Conservation (phyloP, 176 grass and related monocot genomes). For the Typha latifolia region DNA sequence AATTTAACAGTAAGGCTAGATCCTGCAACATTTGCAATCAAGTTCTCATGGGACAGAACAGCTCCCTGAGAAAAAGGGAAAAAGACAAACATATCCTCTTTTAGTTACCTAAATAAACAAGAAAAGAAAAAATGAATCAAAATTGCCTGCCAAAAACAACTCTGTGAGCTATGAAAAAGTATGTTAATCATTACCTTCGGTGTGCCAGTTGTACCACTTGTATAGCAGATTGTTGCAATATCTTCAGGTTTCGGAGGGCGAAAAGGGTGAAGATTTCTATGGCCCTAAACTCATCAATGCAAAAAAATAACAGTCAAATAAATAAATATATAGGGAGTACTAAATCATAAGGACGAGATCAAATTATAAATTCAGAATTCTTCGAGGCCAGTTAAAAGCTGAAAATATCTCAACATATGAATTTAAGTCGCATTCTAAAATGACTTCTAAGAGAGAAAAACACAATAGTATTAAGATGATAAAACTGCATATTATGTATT, state of each 20-base stretch:
- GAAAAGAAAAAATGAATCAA: constrained; percentile 10
- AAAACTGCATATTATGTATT: too few species aligned
- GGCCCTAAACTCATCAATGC: constrained; percentile 44
- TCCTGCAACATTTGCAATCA: constrained; percentile 88
- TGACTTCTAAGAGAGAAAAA: too few species aligned
- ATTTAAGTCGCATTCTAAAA: too few species aligned
- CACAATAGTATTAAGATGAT: too few species aligned
- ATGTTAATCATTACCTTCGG: constrained; percentile 49
- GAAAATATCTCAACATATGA: too few species aligned
- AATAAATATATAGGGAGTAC: neutral
- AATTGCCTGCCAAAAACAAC: neutral
- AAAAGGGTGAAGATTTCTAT: constrained; percentile 47
- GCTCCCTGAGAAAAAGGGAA: constrained; percentile 50
- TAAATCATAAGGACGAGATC: constrained; percentile 15
- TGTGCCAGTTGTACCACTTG: constrained; percentile 90
- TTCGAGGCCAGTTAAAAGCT: too few species aligned
- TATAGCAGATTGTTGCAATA: constrained; percentile 91
- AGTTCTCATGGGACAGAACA: constrained; percentile 73
- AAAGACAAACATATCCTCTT: constrained; percentile 4
- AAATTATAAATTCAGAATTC: neutral
- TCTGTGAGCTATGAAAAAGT: neutral
- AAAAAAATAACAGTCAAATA: neutral
- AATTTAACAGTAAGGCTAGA: constrained; percentile 40
- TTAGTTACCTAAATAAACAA: constrained; percentile 16
- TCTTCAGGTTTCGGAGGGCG: constrained; percentile 83